A percentile compares a stretch with the other conserved stretches of the same genome.
Conservation (phyloP, 2,329 filamentous ascomycete species). For the Aspergillus chevalieri region DNA sequence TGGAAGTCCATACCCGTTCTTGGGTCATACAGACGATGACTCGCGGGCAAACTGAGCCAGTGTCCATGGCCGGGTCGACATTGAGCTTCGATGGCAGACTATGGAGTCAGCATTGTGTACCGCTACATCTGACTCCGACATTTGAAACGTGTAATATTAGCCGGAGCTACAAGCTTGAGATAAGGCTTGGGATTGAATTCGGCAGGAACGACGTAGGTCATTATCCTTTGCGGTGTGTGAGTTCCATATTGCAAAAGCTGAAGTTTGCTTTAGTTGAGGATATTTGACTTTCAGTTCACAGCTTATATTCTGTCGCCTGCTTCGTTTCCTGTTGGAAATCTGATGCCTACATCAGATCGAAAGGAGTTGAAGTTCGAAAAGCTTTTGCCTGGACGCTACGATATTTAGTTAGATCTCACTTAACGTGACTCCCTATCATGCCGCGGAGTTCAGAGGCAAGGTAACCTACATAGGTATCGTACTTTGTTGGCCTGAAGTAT, state of each 20-base stretch:
- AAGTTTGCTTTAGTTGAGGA: background rate
- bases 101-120: slow-evolving; percentile 4
- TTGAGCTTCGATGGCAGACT: background rate
- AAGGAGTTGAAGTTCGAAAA: background rate
- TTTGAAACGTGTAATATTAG: slow-evolving; percentile 16
- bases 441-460: no score
- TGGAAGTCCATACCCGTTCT: slow-evolving; percentile 3
- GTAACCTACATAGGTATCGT: no score
- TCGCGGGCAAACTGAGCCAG: background rate
- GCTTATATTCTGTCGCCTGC: slow-evolving; percentile 7
- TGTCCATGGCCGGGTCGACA: background rate
- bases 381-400: no score
- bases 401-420: no score
- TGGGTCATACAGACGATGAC: slow-evolving; percentile 14
- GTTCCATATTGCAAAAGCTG: background rate
- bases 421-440: no score
- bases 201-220: slow-evolving; percentile 5
- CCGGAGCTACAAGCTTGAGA: slow-evolving; percentile 8
- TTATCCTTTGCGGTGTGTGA: background rate
- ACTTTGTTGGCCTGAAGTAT: no score
- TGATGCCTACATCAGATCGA: background rate
- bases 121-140: slow-evolving; percentile 5
- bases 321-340: background rate
- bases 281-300: slow-evolving; percentile 13
- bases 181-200: slow-evolving; percentile 10